These are phyloP conservation scores for Maudiozyma serrabonitensis DNA, from an alignment of 805 yeast species.

Conservation along the genomic window DNA sequence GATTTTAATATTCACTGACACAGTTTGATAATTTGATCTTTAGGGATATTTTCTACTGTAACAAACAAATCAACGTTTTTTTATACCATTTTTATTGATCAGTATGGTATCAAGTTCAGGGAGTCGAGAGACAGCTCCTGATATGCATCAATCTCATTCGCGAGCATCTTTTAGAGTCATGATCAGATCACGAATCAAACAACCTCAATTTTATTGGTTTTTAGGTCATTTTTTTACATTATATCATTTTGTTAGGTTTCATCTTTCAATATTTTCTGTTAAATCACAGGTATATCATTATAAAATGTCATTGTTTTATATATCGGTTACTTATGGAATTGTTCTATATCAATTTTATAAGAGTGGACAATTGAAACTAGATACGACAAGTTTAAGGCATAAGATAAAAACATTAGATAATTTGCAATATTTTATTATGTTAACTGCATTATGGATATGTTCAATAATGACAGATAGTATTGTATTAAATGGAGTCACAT, in stretches of 20 bases:
- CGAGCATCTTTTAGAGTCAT: slow-evolving; percentile 14
- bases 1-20: too few species aligned
- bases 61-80: too few species aligned
- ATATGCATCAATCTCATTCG: neutral
- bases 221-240: slow-evolving; percentile 46
- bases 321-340: slow-evolving; percentile 50
- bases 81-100: too few species aligned
- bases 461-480: slow-evolving; percentile 33
- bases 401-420: slow-evolving; percentile 40
- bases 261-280: slow-evolving; percentile 35
- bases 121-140: neutral
- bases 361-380: slow-evolving; percentile 29
- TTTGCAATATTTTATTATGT: slow-evolving; percentile 47
- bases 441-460: slow-evolving; percentile 33
- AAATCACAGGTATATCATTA: slow-evolving; percentile 30
- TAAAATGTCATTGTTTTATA: slow-evolving; percentile 38
- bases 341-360: slow-evolving; percentile 53
- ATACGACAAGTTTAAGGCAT: slow-evolving; percentile 26
- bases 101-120: neutral
- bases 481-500: slow-evolving; percentile 39
- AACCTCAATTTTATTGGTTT: slow-evolving; percentile 65
- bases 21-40: too few species aligned
- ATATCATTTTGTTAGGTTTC: slow-evolving; percentile 33
- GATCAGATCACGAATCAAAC: slow-evolving; percentile 23
- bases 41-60: too few species aligned